Percentiles rank a stretch among this genome's conserved stretches.
These are phyloP conservation scores for Globisporangium uncinulatum DNA, from an alignment of 352 stramenopile genomes.

Conservation along the genomic window DNA sequence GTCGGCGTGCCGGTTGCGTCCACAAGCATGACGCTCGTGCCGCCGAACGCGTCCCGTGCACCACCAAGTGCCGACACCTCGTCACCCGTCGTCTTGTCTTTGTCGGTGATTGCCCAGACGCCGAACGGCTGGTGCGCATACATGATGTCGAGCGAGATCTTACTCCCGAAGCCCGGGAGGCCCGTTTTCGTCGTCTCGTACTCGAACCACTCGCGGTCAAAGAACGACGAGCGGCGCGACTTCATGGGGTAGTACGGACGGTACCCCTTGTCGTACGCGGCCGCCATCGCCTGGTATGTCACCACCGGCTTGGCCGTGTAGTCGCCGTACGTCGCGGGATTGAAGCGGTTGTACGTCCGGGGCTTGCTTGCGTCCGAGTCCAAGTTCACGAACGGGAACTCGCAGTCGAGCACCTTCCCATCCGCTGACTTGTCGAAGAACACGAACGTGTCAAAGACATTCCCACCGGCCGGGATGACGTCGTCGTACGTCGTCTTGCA, in stretches of 20 bases:
- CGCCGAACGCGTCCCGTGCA: slow-evolving; percentile 35
- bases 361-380: slow-evolving; percentile 31
- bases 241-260: slow-evolving; percentile 86
- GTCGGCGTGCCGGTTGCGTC: slow-evolving; percentile 28
- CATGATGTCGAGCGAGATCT: slow-evolving; percentile 52
- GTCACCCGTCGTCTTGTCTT: slow-evolving; percentile 11
- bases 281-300: slow-evolving; percentile 64
- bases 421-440: slow-evolving; percentile 68
- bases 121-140: slow-evolving; percentile 67
- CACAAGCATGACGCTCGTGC: slow-evolving; percentile 26
- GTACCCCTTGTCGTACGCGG: slow-evolving; percentile 49
- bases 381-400: slow-evolving; percentile 81
- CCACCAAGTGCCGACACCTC: slow-evolving; percentile 25
- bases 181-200: slow-evolving; percentile 50
- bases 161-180: slow-evolving; percentile 38
- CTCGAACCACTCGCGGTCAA: slow-evolving; percentile 78
- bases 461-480: slow-evolving; percentile 41
- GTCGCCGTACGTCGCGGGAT: slow-evolving; percentile 39
- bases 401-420: slow-evolving; percentile 73
- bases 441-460: slow-evolving; percentile 67
- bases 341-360: slow-evolving; percentile 29
- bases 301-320: slow-evolving; percentile 41
- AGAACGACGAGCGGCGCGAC: slow-evolving; percentile 84
- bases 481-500: slow-evolving; percentile 45
- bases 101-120: slow-evolving; percentile 66